Evolutionary conservation across 305 asterid species (phyloP).

Genomic region (Plantago coronopus): DNA sequence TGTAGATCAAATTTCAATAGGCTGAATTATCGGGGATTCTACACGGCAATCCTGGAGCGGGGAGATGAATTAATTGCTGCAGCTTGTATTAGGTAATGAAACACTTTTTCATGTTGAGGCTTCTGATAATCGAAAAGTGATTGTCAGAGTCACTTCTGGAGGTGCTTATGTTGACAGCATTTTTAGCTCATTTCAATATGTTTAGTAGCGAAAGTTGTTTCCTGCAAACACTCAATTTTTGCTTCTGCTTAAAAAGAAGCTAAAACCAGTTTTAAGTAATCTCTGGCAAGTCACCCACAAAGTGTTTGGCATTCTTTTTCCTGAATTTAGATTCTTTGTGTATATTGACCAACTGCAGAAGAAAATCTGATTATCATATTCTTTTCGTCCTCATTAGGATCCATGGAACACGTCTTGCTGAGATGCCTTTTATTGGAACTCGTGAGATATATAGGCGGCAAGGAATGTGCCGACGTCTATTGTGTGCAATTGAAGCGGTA

Average conservation of each 20-base stretch:
- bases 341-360: constrained; percentile 14
- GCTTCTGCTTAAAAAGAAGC: background rate
- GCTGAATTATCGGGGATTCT: constrained; percentile 75
- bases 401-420: constrained; percentile 87
- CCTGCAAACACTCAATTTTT: background rate
- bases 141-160: background rate
- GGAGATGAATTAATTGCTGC: constrained; percentile 87
- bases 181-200: too few species aligned
- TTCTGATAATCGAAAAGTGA: background rate
- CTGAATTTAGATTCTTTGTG: background rate
- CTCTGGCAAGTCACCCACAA: background rate
- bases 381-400: constrained; percentile 43
- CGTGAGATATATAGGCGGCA: constrained; percentile 88
- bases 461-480: constrained; percentile 94
- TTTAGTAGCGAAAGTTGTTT: background rate
- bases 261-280: too few species aligned
- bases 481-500: constrained; percentile 80
- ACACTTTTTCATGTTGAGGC: constrained; percentile 5
- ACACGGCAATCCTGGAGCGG: constrained; percentile 79
- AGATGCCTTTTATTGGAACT: constrained; percentile 98
- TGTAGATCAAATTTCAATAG: constrained; percentile 86
- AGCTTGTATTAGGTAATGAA: constrained; percentile 80
- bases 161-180: background rate
- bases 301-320: too few species aligned
- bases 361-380: constrained; percentile 21